phyloP scores from a whole-genome alignment of 306 rosid species.

The Pueraria montana region DNA sequence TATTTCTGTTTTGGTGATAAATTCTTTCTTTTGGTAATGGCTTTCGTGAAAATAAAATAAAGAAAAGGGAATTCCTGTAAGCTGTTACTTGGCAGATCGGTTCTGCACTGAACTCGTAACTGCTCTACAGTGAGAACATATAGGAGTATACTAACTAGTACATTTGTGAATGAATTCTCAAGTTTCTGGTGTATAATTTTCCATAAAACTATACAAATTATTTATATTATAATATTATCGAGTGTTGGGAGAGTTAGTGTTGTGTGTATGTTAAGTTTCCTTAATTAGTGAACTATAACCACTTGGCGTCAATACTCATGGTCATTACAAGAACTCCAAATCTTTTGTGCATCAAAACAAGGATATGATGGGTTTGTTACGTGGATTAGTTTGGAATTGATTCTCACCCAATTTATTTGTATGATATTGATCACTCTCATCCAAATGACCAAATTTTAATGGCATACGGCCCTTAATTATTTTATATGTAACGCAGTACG shows the following conservation, averaged over 20 bases:
- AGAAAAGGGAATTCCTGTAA: neutral
- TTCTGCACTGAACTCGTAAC: neutral
- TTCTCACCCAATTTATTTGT: neutral
- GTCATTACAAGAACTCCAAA: neutral
- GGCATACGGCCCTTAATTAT: neutral
- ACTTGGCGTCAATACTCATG: too few species aligned
- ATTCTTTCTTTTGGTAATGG: slow-evolving; percentile 32
- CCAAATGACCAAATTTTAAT: neutral
- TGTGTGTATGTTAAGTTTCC: neutral
- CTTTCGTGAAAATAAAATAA: slow-evolving; percentile 7
- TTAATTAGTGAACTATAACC: too few species aligned
- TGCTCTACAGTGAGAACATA: slow-evolving; percentile 1
- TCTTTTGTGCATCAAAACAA: neutral
- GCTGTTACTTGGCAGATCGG: neutral
- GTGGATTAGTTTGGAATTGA: neutral
- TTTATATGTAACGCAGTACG: neutral
- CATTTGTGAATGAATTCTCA: neutral
- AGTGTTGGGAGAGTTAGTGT: neutral
- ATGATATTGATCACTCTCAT: neutral
- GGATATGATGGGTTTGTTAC: too few species aligned
- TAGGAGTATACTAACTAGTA: neutral
- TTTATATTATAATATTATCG: too few species aligned
- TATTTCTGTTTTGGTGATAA: neutral
- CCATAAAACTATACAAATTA: neutral
- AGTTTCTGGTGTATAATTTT: neutral